Percentiles rank a stretch among this genome's conserved stretches.
phyloP scores from a whole-genome alignment of 2,329 filamentous ascomycete species.

The Alternaria panax region DNA sequence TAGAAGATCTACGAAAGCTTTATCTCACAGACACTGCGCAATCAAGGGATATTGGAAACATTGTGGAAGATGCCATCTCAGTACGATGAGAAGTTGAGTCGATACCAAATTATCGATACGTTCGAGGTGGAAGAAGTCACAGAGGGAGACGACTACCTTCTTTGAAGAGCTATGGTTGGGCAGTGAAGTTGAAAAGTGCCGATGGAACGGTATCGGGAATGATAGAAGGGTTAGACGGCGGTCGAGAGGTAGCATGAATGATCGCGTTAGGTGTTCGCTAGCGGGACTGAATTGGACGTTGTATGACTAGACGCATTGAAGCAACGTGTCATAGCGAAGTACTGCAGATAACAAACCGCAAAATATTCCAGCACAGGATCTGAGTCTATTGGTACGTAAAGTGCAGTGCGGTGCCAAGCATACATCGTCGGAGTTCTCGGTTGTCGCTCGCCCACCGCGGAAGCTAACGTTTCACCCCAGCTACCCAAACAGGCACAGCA shows the following conservation, averaged over 20 bases:
- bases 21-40: background rate
- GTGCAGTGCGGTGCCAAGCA: background rate
- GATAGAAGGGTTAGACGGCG: background rate
- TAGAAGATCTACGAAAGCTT: background rate
- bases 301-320: background rate
- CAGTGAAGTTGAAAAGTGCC: background rate
- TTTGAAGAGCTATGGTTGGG: background rate
- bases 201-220: background rate
- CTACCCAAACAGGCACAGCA: conserved; percentile 12
- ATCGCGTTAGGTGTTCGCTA: background rate
- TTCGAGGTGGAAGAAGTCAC: background rate
- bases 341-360: background rate
- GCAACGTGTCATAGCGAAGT: background rate
- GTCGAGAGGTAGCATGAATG: background rate
- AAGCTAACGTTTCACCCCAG: conserved; percentile 15
- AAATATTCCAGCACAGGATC: background rate
- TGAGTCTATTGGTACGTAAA: background rate
- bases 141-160: background rate
- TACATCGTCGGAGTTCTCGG: background rate
- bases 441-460: background rate
- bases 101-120: background rate
- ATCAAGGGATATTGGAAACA: background rate
- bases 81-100: background rate
- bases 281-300: background rate
- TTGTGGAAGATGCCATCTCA: background rate